Conservation (phyloP, 371 early-diverging fungal species). For the Funneliformis caledonium region DNA sequence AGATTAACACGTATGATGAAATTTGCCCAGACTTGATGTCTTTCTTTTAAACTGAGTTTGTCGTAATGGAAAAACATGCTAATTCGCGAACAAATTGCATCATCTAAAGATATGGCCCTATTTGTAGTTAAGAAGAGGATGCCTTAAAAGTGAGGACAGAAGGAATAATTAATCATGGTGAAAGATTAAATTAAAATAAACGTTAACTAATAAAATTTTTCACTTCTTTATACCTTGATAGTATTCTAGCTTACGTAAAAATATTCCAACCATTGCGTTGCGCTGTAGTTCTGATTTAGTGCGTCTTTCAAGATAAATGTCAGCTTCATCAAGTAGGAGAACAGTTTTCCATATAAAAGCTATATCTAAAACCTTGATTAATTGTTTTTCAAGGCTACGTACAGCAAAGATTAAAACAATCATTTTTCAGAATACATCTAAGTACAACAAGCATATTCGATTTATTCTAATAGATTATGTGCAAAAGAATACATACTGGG, state of each 20-base stretch:
- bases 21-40: constrained; percentile 55
- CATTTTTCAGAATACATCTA: neutral
- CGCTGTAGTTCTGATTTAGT: constrained; percentile 42
- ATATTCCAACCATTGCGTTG: constrained; percentile 59
- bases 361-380: constrained; percentile 52
- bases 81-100: constrained; percentile 54
- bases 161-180: neutral
- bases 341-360: constrained; percentile 56
- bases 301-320: constrained; percentile 3
- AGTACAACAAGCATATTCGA: too few relatives aligned
- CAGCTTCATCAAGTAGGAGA: constrained; percentile 54
- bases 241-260: constrained; percentile 58
- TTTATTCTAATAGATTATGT: neutral
- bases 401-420: neutral
- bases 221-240: constrained; percentile 48
- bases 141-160: constrained; percentile 46
- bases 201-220: neutral
- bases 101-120: constrained; percentile 53
- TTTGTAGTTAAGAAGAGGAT: constrained; percentile 60
- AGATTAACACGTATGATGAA: constrained; percentile 42
- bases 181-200: neutral
- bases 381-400: constrained; percentile 5
- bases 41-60: constrained; percentile 44
- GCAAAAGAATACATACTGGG: constrained; percentile 50
- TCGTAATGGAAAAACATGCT: constrained; percentile 55